Percentiles rank a stretch among this genome's conserved stretches.
phyloP scores from a whole-genome alignment of 345 rosid species.

The Citrus australasica region DNA sequence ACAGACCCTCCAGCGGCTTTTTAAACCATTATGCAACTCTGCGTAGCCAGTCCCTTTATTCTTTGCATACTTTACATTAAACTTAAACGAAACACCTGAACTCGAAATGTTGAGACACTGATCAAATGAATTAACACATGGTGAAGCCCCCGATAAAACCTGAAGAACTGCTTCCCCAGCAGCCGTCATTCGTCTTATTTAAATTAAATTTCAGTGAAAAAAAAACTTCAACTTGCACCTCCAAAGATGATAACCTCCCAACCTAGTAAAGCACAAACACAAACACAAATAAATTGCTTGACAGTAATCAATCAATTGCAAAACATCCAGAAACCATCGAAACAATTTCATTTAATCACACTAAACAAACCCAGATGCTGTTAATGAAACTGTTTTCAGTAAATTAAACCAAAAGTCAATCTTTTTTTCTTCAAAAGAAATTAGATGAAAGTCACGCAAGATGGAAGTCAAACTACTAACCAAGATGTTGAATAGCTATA shows the following conservation, averaged over 20 bases:
- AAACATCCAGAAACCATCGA: neutral
- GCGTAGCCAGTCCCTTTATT: conserved; percentile 15
- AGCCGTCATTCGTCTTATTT: conserved; percentile 36
- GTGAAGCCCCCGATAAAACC: conserved; percentile 24
- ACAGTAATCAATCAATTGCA: neutral
- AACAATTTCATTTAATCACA: too few relatives aligned
- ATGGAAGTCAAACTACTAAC: neutral
- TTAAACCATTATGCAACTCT: conserved; percentile 10
- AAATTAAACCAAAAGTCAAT: neutral
- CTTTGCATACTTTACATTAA: conserved; percentile 9
- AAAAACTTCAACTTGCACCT: neutral
- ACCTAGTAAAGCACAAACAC: neutral
- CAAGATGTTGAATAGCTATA: neutral
- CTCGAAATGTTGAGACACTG: conserved; percentile 17
- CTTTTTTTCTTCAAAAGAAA: too few relatives aligned
- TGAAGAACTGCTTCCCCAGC: conserved; percentile 39
- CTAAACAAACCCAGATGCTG: too few relatives aligned
- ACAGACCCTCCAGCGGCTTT: conserved; percentile 7
- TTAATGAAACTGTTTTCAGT: neutral
- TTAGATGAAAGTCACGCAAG: too few relatives aligned
- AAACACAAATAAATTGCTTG: neutral
- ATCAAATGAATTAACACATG: conserved; percentile 18
- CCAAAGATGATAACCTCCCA: neutral
- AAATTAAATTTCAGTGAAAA: neutral
- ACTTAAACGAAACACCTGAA: conserved; percentile 22